Base-by-base conservation (phyloP, 331 rosid genomes). In the Pyracantha coccinea region DNA sequence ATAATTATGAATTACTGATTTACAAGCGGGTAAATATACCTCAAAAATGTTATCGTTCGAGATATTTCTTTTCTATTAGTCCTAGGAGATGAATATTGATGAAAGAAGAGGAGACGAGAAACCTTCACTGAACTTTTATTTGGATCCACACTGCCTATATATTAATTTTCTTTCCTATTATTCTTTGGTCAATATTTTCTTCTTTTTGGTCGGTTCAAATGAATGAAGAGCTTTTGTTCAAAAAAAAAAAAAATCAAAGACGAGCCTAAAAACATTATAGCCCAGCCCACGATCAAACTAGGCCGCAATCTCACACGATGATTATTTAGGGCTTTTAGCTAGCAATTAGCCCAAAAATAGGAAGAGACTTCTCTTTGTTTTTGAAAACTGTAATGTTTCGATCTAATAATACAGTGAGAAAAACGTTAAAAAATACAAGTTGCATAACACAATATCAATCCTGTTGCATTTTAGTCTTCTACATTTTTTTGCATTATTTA, bases 371-470 rank as follows among this genome's bases (percentile, higher is more conserved):
- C 53, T 15, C 4, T 4, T 5, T 0, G 5, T 32, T 32, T 32
- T 32, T 32, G n/a, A 7, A 32, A 32, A 32, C 0, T 16, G 8
- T 0, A 47, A 50, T 2, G 4, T 50, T 50, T 50, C 0, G 0
- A 0, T 16, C 1, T 50, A 50, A 6, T 50, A 0, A 0, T 17
- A 50, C 0, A 16, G 16, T 50, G 2, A 2, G 1, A 0, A 6
- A 50, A 50, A 2, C 0, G 0, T 6, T 13, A 16, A 2, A 50
- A 3, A 28, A 7, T 0, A 33, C 41, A 33, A 8, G 41, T 33
- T 33, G 2, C 41, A 2, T 33, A 33, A 2, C 11, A 8, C 41
- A 2, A 8, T 7, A 33, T 33, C 41, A 47, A 16, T 50, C 9
- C 9, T 50, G 55, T 50, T 50, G 55, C 55, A 3, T 50, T 50